Evolutionary conservation across 2,329 filamentous ascomycete genomes (phyloP).

Genomic region (Huntiella omanensis): DNA sequence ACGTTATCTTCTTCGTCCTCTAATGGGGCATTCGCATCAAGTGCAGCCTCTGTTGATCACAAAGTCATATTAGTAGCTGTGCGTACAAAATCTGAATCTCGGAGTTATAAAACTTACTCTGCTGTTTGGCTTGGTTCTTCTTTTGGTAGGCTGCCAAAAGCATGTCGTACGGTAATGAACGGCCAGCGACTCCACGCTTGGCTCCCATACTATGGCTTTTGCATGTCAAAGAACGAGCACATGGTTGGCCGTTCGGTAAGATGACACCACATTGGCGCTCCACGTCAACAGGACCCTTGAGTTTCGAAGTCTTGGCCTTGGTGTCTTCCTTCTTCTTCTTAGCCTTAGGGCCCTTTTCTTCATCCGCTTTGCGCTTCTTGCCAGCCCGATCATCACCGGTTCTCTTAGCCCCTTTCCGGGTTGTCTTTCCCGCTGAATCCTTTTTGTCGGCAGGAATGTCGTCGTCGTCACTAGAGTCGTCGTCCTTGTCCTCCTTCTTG

Average conservation of each 20-base stretch:
- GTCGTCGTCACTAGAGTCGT: conserved; percentile 27
- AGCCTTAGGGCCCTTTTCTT: conserved; percentile 66
- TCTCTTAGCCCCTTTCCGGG: conserved; percentile 48
- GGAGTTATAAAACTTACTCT: conserved; percentile 44
- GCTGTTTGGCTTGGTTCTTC: conserved; percentile 96
- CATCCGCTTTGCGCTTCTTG: conserved; percentile 63
- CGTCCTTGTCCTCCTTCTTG: conserved; percentile 29
- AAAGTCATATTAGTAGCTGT: conserved; percentile 10
- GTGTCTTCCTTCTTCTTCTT: conserved; percentile 94
- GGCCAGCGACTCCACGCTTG: conserved; percentile 70
- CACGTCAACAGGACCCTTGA: conserved; percentile 84
- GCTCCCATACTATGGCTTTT: conserved; percentile 93
- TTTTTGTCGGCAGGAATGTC: conserved; percentile 26
- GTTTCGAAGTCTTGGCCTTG: conserved; percentile 65
- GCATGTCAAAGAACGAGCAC: conserved; percentile 75
- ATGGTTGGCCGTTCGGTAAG: conserved; percentile 68
- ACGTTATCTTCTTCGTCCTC: conserved; percentile 74
- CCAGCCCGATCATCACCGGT: conserved; percentile 42
- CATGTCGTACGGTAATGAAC: conserved; percentile 84
- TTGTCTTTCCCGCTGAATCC: conserved; percentile 22
- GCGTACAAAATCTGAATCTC: conserved; percentile 8
- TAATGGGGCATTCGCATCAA: conserved; percentile 81
- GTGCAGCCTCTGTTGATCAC: conserved; percentile 53
- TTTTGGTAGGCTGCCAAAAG: conserved; percentile 76
- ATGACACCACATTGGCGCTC: conserved; percentile 84